A percentile compares a stretch with the other conserved stretches of the same genome.
Evolutionary conservation across 164 flowering plant genomes (phyloP).

Genomic region (Tetracentron sinense): DNA sequence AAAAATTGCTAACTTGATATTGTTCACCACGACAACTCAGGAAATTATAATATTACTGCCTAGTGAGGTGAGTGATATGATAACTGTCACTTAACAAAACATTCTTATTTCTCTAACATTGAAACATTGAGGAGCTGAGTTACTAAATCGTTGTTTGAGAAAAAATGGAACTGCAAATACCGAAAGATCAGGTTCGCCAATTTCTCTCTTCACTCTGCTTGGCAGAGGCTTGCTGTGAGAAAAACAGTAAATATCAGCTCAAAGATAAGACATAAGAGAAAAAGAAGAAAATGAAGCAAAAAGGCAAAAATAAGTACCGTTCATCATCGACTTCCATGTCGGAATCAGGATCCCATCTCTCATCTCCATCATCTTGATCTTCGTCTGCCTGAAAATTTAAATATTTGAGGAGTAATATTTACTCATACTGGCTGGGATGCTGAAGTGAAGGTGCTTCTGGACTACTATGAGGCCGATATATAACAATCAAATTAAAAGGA

Average conservation of each 20-base stretch:
- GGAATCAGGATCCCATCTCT: slow-evolving; percentile 64
- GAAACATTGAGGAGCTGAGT: background rate
- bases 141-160: background rate
- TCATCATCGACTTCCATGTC: slow-evolving; percentile 64
- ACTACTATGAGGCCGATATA: too few species aligned
- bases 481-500: too few species aligned
- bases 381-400: slow-evolving; percentile 47
- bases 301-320: slow-evolving; percentile 23
- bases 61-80: background rate
- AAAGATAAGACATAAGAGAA: background rate
- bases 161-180: slow-evolving; percentile 26
- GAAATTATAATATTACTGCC: background rate
- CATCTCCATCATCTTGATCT: slow-evolving; percentile 60
- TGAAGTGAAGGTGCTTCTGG: too few species aligned
- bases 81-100: background rate
- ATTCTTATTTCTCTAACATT: background rate
- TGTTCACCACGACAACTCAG: background rate
- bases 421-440: background rate
- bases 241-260: background rate
- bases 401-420: slow-evolving; percentile 3
- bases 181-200: slow-evolving; percentile 39
- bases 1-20: too few species aligned
- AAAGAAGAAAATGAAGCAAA: background rate
- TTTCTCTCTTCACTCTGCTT: slow-evolving; percentile 44
- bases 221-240: slow-evolving; percentile 42